Conservation (phyloP, 805 yeast species). For the Brettanomyces bruxellensis region DNA sequence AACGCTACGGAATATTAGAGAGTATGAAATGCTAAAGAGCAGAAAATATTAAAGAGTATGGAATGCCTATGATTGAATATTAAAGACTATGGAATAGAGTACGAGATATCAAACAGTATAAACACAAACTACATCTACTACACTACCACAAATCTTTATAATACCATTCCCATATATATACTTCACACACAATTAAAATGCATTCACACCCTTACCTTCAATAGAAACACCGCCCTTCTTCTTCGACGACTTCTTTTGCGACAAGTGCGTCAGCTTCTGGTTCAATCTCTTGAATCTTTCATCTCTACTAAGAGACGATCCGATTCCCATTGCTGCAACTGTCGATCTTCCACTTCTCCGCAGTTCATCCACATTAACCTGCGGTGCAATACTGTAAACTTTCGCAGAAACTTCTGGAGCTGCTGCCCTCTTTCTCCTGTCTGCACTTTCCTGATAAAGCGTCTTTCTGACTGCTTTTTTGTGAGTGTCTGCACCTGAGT, state of each 20-base stretch:
- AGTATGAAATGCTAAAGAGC: too few species aligned
- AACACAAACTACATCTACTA: not conserved
- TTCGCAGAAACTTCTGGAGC: conserved; percentile 88
- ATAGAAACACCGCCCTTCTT: conserved; percentile 65
- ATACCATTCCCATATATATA: too few species aligned
- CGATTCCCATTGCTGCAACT: conserved; percentile 34
- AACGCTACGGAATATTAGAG: too few species aligned
- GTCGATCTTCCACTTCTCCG: conserved; percentile 31
- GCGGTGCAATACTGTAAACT: conserved; percentile 87
- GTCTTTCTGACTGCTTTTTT: conserved; percentile 33
- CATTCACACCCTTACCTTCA: conserved; percentile 49
- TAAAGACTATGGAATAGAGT: too few species aligned
- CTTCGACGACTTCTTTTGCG: conserved; percentile 35
- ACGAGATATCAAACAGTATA: not conserved
- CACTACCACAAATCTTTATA: too few species aligned
- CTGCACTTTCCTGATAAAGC: conserved; percentile 83
- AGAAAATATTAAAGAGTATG: too few species aligned
- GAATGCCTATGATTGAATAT: too few species aligned
- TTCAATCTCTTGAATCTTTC: conserved; percentile 78
- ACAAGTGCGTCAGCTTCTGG: conserved; percentile 40
- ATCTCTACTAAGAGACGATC: conserved; percentile 47
- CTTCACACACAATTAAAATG: not conserved
- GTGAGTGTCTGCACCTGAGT: conserved; percentile 21
- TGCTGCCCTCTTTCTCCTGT: conserved; percentile 88
- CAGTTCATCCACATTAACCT: conserved; percentile 45